Evolutionary conservation across 2,329 filamentous ascomycete genomes (phyloP), one percentile per base, ranked within the genome.

Genomic region (Claviceps humidiphila): DNA sequence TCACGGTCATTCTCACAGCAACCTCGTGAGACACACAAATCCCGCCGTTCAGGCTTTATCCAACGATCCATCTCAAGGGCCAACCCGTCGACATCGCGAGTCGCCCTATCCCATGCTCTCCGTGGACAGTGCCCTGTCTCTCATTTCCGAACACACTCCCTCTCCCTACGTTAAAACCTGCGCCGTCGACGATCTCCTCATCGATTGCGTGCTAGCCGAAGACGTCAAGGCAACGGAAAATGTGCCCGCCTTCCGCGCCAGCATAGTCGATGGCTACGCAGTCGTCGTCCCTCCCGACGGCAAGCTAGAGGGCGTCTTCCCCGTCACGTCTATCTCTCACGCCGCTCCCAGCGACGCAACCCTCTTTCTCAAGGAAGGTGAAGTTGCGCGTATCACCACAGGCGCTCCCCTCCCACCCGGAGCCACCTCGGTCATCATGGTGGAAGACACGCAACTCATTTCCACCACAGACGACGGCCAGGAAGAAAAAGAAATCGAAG

Each of bases 261-360:
- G 91, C 63, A 97, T 96, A 42, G 93, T 98, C 0, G 93, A 98
- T 66, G 93, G 93, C 1, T 98, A 98, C 63, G 93, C 93, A 2
- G 79, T 95, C 0, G 81, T 90, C 40, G 84, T 81, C 5, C 76
- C 77, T 51, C 70, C 71, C 34, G 73, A 80, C 42, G 80, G 77
- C 0, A 80, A 77, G 48, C 78, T 87, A 48, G 87, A 85, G 60
- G 90, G 91, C 0, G 70, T 84, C 1, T 97, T 93, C 62, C 89
- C 91, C 0, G 91, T 98, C 14, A 82, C 85, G 0, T 84, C 87
- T 0, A 76, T 97, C 13, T 94, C 89, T 0, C 89, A 96, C 64
- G 93, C 93, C 11, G 80, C 88, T 16, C 11, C 22, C 45, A 34
- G n/a, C 45, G 17, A n/a, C 14, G 43, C 5, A 7, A 81, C 89